Conservation (phyloP, 73 alveolate genomes). For the Symbiodinium natans region DNA sequence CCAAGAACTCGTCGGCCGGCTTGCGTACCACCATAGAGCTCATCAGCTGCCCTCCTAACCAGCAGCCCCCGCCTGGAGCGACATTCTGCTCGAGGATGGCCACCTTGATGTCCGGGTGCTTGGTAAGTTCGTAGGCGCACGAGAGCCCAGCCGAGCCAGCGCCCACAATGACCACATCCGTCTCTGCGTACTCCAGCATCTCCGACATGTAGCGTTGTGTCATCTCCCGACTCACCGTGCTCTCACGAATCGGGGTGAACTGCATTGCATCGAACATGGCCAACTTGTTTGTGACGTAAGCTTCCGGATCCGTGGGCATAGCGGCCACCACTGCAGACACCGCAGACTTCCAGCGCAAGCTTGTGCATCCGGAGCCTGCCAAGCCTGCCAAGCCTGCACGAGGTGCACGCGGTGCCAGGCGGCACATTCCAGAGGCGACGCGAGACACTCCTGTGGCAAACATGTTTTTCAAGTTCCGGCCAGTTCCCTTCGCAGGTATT, state of each 20-base stretch:
- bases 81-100: conserved; percentile 93
- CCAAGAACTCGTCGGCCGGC: conserved; percentile 89
- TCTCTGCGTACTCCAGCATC: conserved; percentile 90
- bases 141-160: conserved; percentile 90
- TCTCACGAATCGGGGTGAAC: conserved; percentile 90
- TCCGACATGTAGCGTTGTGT: conserved; percentile 91
- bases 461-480: not conserved
- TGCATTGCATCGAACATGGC: conserved; percentile 74
- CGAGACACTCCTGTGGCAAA: not conserved
- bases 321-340: conserved; percentile 76
- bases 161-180: conserved; percentile 93
- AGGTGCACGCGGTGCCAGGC: conserved; percentile 9
- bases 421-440: not conserved
- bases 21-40: conserved; percentile 94
- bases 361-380: not conserved
- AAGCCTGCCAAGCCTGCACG: conserved; percentile 17
- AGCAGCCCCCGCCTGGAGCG: conserved; percentile 94
- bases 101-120: conserved; percentile 93
- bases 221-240: conserved; percentile 92
- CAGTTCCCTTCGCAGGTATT: conserved; percentile 86
- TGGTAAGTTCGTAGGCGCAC: conserved; percentile 93
- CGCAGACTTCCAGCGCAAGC: conserved; percentile 63
- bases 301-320: conserved; percentile 47
- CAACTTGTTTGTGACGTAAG: conserved; percentile 58
- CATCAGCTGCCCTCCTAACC: conserved; percentile 94